These are phyloP conservation scores for Comarum palustre DNA, from an alignment of 306 rosid genomes.

Conservation along the genomic window DNA sequence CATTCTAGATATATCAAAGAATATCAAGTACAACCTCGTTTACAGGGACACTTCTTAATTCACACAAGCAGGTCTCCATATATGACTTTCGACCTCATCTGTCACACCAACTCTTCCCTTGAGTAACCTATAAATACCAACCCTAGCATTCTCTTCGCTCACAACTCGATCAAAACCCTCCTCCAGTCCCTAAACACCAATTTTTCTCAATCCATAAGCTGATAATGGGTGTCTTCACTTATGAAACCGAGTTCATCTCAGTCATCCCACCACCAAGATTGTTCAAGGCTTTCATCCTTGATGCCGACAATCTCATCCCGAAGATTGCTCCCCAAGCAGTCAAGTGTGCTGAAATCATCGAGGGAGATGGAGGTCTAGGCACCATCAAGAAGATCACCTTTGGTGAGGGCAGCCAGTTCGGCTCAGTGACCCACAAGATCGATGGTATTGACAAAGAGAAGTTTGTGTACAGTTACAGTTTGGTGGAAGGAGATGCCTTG, in stretches of 20 bases:
- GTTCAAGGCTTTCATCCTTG: slow-evolving; percentile 35
- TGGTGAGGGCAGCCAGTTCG: slow-evolving; percentile 22
- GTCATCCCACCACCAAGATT: slow-evolving; percentile 26
- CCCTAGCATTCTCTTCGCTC: not conserved
- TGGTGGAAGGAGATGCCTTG: slow-evolving; percentile 31
- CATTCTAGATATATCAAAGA: not conserved
- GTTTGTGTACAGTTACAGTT: slow-evolving; percentile 30
- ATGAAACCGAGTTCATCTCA: slow-evolving; percentile 8
- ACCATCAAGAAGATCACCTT: slow-evolving; percentile 37
- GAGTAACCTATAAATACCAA: not conserved
- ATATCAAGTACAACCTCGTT: not conserved
- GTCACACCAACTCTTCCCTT: not conserved
- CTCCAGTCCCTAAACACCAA: not conserved
- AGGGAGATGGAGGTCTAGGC: slow-evolving; percentile 38
- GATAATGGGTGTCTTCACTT: slow-evolving; percentile 3
- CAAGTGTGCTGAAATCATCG: slow-evolving; percentile 16
- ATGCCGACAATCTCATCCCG: slow-evolving; percentile 32
- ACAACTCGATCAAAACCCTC: not conserved
- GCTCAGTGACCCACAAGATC: slow-evolving; percentile 25
- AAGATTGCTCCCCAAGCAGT: slow-evolving; percentile 32
- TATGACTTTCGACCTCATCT: not conserved
- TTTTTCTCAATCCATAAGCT: too few relatives aligned
- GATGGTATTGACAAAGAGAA: slow-evolving; percentile 37
- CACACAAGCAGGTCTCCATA: not conserved
- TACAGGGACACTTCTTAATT: not conserved